Base-by-base conservation (phyloP, 352 stramenopile species). In the Pythium angustatum region DNA sequence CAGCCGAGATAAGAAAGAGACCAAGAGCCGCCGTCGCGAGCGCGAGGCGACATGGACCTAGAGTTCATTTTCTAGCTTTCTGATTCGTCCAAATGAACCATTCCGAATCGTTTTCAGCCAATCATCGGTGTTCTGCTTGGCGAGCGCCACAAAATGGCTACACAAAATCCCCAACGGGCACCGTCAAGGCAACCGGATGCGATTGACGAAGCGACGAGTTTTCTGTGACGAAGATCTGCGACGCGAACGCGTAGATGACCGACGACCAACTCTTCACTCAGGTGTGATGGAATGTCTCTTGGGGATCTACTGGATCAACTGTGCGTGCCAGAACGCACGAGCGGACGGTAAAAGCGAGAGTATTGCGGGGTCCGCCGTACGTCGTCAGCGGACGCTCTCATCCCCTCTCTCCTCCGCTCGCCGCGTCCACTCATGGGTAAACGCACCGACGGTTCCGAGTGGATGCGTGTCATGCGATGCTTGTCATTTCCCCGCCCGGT, bases 1-100 rank as follows among this genome's bases (percentile, higher is more conserved):
- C 19, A 28, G 36, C 36, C 36, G 58, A 31, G 15, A 36, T 10
- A 74, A 68, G 48, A 74, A 72, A 56, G 78, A 67, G 53, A 47
- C 58, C 51, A 90, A 87, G 75, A 80, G 76, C 34, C 80, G 73
- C 62, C 91, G 91, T 31, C 38, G 52, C 21, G 48, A 59, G 10
- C 27, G 24, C 22, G 40, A 11, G 10, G 26, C 11, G 11, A 43
- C 5, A 54, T 54, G 40, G 47, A 54, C 36, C 19, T 60, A 21
- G 22, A 22, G 17, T n/a, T n/a, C 12, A 27, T 52, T 43, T 58
- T 64, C 22, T 49, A 31, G n/a, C 9, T 31, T 1, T 27, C n/a
- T 50, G 33, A 68, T 68, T 68, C 51, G 61, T 30, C 36, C 15
- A 62, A 50, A 53, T n/a, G n/a, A n/a, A n/a, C n/a, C n/a, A n/a